Base-by-base conservation (phyloP, 441 rosid genomes). In the Populus tomentosa region DNA sequence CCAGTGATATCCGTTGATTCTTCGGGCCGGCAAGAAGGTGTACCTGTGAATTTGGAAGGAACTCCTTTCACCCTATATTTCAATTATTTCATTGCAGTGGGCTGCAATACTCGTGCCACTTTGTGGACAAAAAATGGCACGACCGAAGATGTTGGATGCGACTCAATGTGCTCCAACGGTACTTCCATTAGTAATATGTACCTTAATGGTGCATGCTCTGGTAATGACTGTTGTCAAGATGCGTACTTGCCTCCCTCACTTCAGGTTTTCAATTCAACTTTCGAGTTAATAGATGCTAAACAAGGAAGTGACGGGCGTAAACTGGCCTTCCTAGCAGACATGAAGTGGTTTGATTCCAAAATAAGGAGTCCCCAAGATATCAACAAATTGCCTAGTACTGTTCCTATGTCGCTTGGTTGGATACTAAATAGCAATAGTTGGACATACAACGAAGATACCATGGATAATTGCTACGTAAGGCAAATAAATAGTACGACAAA, bases 61-160 rank as follows among this genome's bases (percentile, higher is more conserved):
- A 30, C 32, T 30, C 32, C 32, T 30, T 30, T 30, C 32, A 0
- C 0, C 59, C 0, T 1, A 0, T 0, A 0, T 16, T 0, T 0
- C 59, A 50, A 50, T 50, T 50, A 50, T 50, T 50, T 50, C 59
- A 14, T 14, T 50, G 20, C 59, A 50, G 20, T 14, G 59, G 59
- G 59, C 2, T 50, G 59, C 20, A 16, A 50, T 50, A 50, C 59
- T 50, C 59, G 59, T 50, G 59, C 59, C 2, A 1, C 7, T 50
- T 1, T 50, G 59, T 50, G 59, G 59, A 50, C 0, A 50, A 0
- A 3, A 16, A 67, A 8, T 6, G 18, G 1, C 5, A 0, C 35
- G 2, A 10, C 5, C n/a, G 59, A 14, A 5, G n/a, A 50, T 50
- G 0, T 0, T 50, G 0, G 1, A 14, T 50, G 59, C 59, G 59